Evolutionary conservation across 1,284 basidiomycete genomes (phyloP).

Genomic region (Cryptococcus depauperatus): DNA sequence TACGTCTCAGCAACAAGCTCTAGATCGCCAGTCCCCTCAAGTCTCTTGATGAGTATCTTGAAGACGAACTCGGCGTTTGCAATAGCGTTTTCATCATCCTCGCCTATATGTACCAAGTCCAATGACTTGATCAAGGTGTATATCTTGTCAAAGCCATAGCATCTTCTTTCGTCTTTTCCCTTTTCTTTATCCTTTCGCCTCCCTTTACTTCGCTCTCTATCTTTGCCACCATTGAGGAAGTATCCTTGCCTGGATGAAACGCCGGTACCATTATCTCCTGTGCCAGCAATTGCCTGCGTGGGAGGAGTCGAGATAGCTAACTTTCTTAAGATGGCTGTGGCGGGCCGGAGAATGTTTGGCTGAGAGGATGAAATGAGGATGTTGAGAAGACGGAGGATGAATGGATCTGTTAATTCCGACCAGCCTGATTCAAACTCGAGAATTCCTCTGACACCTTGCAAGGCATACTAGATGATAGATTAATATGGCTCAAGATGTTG

Average conservation of each 20-base stretch:
- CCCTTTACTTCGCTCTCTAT: background rate
- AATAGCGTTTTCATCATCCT: constrained; percentile 40
- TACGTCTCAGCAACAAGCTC: constrained; percentile 76
- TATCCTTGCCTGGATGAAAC: background rate
- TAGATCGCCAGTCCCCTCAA: constrained; percentile 68
- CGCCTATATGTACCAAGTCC: constrained; percentile 56
- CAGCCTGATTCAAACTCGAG: constrained; percentile 38
- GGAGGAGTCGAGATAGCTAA: constrained; percentile 25
- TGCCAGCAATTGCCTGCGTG: background rate
- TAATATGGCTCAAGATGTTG: constrained; percentile 5
- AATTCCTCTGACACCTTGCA: constrained; percentile 34
- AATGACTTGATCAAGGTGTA: constrained; percentile 67
- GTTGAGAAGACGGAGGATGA: constrained; percentile 54
- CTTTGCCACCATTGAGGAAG: background rate
- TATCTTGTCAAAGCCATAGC: constrained; percentile 74
- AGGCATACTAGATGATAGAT: constrained; percentile 27
- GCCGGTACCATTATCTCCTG: background rate
- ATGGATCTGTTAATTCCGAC: constrained; percentile 27
- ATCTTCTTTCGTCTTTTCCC: constrained; percentile 23
- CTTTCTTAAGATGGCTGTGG: constrained; percentile 53
- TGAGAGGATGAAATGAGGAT: constrained; percentile 68
- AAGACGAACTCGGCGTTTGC: constrained; percentile 25
- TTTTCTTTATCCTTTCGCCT: background rate
- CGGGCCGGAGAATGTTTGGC: constrained; percentile 90
- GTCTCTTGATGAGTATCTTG: constrained; percentile 56